A percentile compares a stretch with the other conserved stretches of the same genome.
These are phyloP conservation scores for Lactifluus hygrophoroides DNA, from an alignment of 768 basidiomycete genomes.

Conservation along the genomic window DNA sequence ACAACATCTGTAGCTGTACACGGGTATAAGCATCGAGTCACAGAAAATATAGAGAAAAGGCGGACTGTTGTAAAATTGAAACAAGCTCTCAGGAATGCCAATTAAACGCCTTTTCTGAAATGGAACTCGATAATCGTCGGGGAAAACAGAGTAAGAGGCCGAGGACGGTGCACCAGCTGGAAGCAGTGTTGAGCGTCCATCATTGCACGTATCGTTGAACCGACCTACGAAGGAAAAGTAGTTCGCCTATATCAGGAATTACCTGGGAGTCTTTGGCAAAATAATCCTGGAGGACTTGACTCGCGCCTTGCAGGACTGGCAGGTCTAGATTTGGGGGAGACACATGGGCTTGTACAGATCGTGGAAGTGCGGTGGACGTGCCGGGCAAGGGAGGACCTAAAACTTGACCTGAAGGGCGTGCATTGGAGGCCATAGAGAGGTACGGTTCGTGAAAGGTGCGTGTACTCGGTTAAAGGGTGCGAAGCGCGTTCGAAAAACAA, in stretches of 20 bases:
- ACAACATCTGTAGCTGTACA: conserved; percentile 53
- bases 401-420: neutral
- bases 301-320: conserved; percentile 53
- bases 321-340: conserved; percentile 42
- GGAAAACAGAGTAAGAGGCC: conserved; percentile 69
- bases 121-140: conserved; percentile 69
- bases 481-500: neutral
- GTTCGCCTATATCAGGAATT: conserved; percentile 69
- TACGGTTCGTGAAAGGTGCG: neutral
- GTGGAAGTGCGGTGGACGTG: conserved; percentile 1
- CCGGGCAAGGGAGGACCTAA: neutral
- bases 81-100: conserved; percentile 69
- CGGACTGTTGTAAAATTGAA: conserved; percentile 68
- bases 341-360: conserved; percentile 8
- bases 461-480: too few relatives aligned
- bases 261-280: conserved; percentile 64
- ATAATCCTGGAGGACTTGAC: conserved; percentile 56
- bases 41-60: neutral
- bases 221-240: conserved; percentile 45
- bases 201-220: neutral
- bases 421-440: neutral
- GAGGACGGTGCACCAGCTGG: conserved; percentile 59
- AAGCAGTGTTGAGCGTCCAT: neutral
- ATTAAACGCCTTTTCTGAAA: conserved; percentile 72
- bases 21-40: conserved; percentile 10